These are phyloP conservation scores for Microdochium bolleyi DNA, from an alignment of 2,329 filamentous ascomycete genomes.

Conservation along the genomic window DNA sequence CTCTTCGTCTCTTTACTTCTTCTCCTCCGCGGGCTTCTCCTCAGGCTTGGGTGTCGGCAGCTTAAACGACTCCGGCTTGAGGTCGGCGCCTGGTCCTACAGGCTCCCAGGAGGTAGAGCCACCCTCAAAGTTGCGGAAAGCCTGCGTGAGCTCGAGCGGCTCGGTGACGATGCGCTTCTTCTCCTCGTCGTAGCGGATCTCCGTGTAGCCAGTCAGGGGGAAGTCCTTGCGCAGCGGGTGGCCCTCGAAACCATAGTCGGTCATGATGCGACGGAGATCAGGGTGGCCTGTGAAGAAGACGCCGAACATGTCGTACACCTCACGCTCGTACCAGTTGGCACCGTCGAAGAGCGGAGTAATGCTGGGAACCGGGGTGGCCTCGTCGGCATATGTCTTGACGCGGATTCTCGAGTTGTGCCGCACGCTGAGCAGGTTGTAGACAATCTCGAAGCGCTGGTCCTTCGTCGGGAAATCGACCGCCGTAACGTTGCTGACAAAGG, in stretches of 20 bases:
- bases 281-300: conserved; percentile 96
- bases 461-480: conserved; percentile 93
- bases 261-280: conserved; percentile 96
- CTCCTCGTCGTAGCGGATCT: conserved; percentile 97
- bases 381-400: conserved; percentile 98
- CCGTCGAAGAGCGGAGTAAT: conserved; percentile 83
- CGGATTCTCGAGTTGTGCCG: conserved; percentile 94
- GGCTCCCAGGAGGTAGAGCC: conserved; percentile 66
- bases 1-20: conserved; percentile 60
- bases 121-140: conserved; percentile 97
- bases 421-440: conserved; percentile 94
- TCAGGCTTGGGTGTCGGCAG: conserved; percentile 93
- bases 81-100: conserved; percentile 61
- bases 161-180: conserved; percentile 99
- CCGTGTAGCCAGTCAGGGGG: conserved; percentile 94
- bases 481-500: conserved; percentile 85
- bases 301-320: conserved; percentile 95
- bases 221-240: conserved; percentile 98
- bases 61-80: conserved; percentile 83
- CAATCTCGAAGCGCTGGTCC: conserved; percentile 92
- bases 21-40: conserved; percentile 80
- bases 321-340: conserved; percentile 97
- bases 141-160: conserved; percentile 94
- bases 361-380: conserved; percentile 87
- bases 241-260: conserved; percentile 97